phyloP scores from a whole-genome alignment of 73 alveolate genomes.

The Paramecium octaurelia region DNA sequence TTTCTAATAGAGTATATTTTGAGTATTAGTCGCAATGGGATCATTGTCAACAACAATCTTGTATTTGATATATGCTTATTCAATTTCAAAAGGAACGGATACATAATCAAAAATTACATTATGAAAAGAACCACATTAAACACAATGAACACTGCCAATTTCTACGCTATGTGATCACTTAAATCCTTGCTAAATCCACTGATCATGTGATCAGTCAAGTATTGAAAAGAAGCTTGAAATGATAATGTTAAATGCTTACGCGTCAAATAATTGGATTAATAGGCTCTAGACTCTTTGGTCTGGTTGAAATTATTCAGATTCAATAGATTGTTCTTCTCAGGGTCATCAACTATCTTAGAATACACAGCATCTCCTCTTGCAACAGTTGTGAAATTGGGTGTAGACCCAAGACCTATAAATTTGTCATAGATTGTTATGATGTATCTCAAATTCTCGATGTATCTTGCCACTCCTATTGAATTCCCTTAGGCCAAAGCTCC shows the following conservation, averaged over 20 bases:
- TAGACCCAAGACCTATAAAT: not conserved
- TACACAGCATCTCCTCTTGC: conserved; percentile 51
- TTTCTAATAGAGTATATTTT: not conserved
- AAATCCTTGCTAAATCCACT: not conserved
- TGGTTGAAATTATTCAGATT: conserved; percentile 29
- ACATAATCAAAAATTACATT: not conserved
- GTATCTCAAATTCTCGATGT: conserved; percentile 34
- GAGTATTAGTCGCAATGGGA: conserved; percentile 4
- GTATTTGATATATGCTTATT: not conserved
- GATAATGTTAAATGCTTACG: not conserved
- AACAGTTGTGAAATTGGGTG: conserved; percentile 26
- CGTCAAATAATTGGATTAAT: not conserved
- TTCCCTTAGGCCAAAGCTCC: conserved; percentile 18
- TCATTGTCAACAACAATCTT: not conserved
- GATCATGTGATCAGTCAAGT: not conserved
- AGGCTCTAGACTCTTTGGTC: conserved; percentile 23
- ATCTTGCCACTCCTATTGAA: conserved; percentile 37
- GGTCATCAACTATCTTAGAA: not conserved
- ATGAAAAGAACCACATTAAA: not conserved
- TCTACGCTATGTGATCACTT: not conserved
- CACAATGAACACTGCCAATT: not conserved
- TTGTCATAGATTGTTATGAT: conserved; percentile 29
- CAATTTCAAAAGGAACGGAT: not conserved
- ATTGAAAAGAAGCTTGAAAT: not conserved
- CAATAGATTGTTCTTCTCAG: not conserved